Base-by-base conservation (phyloP, 164 flowering plant genomes). In the Sextonia rubra region DNA sequence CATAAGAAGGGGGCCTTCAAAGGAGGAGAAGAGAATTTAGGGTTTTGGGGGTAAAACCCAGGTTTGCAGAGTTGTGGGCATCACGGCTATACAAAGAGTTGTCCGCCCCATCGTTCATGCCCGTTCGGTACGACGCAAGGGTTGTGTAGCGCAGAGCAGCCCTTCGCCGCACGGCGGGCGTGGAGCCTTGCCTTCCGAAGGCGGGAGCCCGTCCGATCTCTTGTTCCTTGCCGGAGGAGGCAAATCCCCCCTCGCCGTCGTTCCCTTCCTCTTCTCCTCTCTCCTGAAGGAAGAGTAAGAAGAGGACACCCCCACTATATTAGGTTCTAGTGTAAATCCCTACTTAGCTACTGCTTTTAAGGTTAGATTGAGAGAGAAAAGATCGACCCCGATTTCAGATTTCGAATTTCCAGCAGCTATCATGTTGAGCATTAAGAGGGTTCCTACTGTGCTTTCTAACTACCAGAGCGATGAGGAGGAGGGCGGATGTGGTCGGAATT, bases 131-230 rank as follows among this genome's bases (percentile, higher is more conserved):
- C 68, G 61, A 52, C 27, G 44, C 23, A 64, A 27, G 47, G 61
- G 60, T 6, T 64, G 63, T 22, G 66, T 70, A 6, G 63, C 71
- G 37, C 62, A 74, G 68, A 60, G 69, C n/a, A 77, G 32, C 77
- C 87, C 89, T 73, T 85, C 85, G 66, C 89, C 90, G 48, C 91
- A 89, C 93, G 94, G 94, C 47, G 94, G 94, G 32, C 79, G 91
- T 75, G 94, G 94, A 56, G 91, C 91, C 24, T 69, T 88, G 71
- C 93, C 93, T 66, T 89, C 91, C 26, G 88, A 86, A 77, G 94
- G 94, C 72, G 93, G 93, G 26, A 81, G 89, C 71, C 93, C 94
- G 66, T 90, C 94, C 55, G 94, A 88, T 77, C 90, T 88, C 65
- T 89, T 88, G 76, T 90, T 90, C 74, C 90, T 90, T 22, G 90